Base-by-base conservation (phyloP, 768 basidiomycete species). In the Xerocomellus dryophilus region DNA sequence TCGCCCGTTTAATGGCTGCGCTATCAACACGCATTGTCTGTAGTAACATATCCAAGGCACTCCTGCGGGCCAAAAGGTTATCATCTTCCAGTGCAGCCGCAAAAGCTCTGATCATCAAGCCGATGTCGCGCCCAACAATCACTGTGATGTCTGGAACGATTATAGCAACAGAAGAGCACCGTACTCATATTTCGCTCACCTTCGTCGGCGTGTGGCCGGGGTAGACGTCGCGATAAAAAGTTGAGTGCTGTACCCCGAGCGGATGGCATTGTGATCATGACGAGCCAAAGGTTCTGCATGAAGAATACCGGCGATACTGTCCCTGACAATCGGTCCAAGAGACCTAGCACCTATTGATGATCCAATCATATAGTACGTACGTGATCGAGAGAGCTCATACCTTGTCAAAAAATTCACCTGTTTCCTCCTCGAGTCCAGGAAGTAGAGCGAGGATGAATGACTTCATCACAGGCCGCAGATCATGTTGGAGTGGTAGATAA, bases 391-490 rank as follows among this genome's bases (percentile, higher is more conserved):
- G 10, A 35, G 6, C 18, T 20, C 55, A 38, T 50, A 86, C 89
- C 76, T 90, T 90, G 48, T 98, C 97, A 63, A 98, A 98, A 73
- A 90, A 97, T 71, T 98, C 97, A 1, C 94, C 91, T 0, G 93
- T 95, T 70, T 98, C 96, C 69, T 99, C 97, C 69, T 99, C 97
- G 47, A 98, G 76, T 2, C 97, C 97, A 2, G 97, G 97, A 11
- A 99, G 81, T 21, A 99, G 71, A 0, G 96, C 90, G 42, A 99
- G 80, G 49, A 97, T 92, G 66, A 98, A 89, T 0, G 96, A 89
- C 70, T 98, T 98, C 81, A 90, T 93, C 12, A 93, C 79, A 17
- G 94, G 95, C 35, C 96, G 84, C 17, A 99, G 76, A 40, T 81
- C 79, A 5, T 72, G 74, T 74, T 93, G 86, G 29, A 99, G 74